Evolutionary conservation across 306 rosid genomes (phyloP).

Genomic region (Morella rubra): DNA sequence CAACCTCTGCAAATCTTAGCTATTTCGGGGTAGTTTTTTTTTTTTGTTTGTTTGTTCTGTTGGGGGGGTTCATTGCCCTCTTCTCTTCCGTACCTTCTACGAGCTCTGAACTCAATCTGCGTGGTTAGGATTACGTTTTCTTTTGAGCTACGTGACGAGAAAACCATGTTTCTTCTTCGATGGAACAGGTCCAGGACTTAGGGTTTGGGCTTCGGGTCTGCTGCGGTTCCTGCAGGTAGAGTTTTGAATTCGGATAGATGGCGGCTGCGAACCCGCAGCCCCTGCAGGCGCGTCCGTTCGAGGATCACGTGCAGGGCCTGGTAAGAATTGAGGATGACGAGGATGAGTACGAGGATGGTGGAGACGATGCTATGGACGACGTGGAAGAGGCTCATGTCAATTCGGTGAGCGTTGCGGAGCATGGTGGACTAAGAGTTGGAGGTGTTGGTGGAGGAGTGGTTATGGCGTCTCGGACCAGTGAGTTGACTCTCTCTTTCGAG

Average conservation of each 20-base stretch:
- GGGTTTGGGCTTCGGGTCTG: constrained; percentile 44
- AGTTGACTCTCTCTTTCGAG: constrained; percentile 93
- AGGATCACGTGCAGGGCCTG: constrained; percentile 41
- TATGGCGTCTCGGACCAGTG: constrained; percentile 70
- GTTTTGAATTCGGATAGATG: constrained; percentile 37
- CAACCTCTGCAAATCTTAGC: constrained; percentile 35
- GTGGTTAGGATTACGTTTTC: constrained; percentile 20
- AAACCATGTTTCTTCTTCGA: constrained; percentile 20
- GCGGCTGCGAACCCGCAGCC: constrained; percentile 73
- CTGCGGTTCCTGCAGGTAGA: constrained; percentile 17
- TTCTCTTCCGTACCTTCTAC: constrained; percentile 40
- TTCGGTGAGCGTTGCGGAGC: constrained; percentile 49
- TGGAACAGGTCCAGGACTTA: constrained; percentile 41
- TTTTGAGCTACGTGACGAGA: constrained; percentile 6
- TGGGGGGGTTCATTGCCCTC: not conserved
- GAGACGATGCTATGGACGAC: constrained; percentile 64
- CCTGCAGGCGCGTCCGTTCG: constrained; percentile 56
- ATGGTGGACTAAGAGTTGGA: constrained; percentile 18
- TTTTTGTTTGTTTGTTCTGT: not conserved
- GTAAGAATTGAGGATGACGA: constrained; percentile 46
- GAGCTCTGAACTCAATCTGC: constrained; percentile 19
- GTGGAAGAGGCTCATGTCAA: constrained; percentile 44
- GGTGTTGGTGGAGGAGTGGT: constrained; percentile 26
- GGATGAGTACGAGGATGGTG: constrained; percentile 49
- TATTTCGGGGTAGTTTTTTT: constrained; percentile 26